Base-by-base conservation (phyloP, 2,329 filamentous ascomycete species). In the Fusarium brachygibbosum region DNA sequence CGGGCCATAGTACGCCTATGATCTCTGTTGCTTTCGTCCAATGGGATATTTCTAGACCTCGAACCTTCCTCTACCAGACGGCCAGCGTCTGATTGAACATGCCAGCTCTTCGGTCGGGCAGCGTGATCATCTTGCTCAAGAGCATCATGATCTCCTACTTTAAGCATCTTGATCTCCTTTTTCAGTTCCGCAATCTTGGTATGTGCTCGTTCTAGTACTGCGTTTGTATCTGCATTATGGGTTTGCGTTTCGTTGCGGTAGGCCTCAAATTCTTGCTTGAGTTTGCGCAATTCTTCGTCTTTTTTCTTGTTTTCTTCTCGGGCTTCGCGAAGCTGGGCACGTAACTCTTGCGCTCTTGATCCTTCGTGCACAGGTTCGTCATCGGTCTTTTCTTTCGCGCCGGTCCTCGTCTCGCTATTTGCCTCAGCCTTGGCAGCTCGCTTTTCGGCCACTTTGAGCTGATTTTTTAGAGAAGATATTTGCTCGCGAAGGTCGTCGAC, bases 141-240 rank as follows among this genome's bases (percentile, higher is more conserved):
- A 31, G 34, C 35, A 52, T 46, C 60, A 37, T 64, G 57, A 9
- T 72, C 70, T 16, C 67, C 41, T 9, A 72, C 72, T 71, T 84
- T 85, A 4, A 88, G 76, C 1, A 76, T 76, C 60, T 80, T 81
- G 38, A 88, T 76, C 67, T 87, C 84, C 68, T 83, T 85, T 75
- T 86, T 86, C 10, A 90, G 81, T 42, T 85, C 82, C 11, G 82
- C 78, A 62, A 89, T 87, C 75, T 87, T 87, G 38, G 82, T 80
- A 61, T 89, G 86, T 57, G 87, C 87, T 66, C 84, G 84, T 54
- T 85, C 82, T 44, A 90, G 69, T 4, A 89, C 85, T 17, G 84
- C 81, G 69, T 85, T 83, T 6, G 85, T 86, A 62, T 90, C 87
- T 11, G 80, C 78, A n/a, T 87, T 84, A 37, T 84, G 83, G 8